Evolutionary conservation across 2,329 filamentous ascomycete species (phyloP), one percentile per base, ranked within the genome.

Genomic region (Xylaria sp.): DNA sequence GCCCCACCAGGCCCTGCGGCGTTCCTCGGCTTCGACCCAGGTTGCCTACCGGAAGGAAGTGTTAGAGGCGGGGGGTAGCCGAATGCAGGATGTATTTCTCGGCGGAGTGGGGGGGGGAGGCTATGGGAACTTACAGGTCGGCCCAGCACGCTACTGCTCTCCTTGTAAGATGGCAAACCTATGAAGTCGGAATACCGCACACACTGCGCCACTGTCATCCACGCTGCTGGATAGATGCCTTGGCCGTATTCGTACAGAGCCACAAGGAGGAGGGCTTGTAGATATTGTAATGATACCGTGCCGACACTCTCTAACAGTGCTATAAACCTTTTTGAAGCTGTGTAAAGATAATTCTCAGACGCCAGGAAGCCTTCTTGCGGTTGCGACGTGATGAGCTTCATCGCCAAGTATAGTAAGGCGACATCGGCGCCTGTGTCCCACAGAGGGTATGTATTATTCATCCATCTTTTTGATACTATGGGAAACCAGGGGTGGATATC

Each of bases 211-310:
- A 78, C 69, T 1, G 75, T 75, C 65, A 80, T 75, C 70, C 76
- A 81, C 13, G 76, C 77, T 9, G 76, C 74, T 2, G 79, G 78
- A 56, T 80, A 80, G 43, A 81, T 76, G 2, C 70, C 73, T 56
- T 81, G 78, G 1, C 76, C 74, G 52, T 76, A 69, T 59, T 81
- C 78, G 60, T 78, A 81, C 2, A 79, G 63, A 7, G 76, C 70
- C 19, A 81, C 66, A 13, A 81, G 69, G 1, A 80, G 56, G 54
- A 74, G 69, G 3, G 75, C 74, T 61, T 81, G 79, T 7, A 81
- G 68, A 38, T 76, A 64, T 42, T 74, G 66, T 16, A 81, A 59
- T 21, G 73, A 76, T 7, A 74, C 68, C 7, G 69, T 69, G 21
- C 77, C 77, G 38, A 69, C 66, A 5, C 71, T 65, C 55, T 81